These are phyloP conservation scores for Colletotrichum nymphaeae DNA, from an alignment of 2,329 filamentous ascomycete species.

Conservation along the genomic window DNA sequence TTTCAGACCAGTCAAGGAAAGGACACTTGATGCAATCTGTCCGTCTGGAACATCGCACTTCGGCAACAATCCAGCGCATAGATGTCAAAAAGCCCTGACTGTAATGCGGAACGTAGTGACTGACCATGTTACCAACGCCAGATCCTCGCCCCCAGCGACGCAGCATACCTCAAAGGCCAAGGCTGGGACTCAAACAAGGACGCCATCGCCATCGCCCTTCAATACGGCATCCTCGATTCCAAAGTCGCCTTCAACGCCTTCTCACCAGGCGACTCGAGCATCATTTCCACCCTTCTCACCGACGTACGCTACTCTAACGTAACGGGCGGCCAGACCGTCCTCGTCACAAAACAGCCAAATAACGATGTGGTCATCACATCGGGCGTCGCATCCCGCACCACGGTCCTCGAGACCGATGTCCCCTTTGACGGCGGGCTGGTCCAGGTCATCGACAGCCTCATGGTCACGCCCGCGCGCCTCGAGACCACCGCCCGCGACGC, in stretches of 20 bases:
- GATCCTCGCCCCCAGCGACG: slow-evolving; percentile 69
- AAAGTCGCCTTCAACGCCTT: slow-evolving; percentile 56
- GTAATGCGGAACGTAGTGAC: neutral
- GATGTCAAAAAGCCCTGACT: neutral
- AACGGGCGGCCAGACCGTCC: slow-evolving; percentile 60
- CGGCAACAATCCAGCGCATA: neutral
- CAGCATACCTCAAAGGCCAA: slow-evolving; percentile 58
- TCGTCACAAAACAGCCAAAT: slow-evolving; percentile 55
- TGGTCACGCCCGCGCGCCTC: slow-evolving; percentile 54
- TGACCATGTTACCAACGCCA: slow-evolving; percentile 23
- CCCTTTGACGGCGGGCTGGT: slow-evolving; percentile 60
- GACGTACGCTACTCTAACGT: slow-evolving; percentile 58
- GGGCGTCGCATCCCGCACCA: slow-evolving; percentile 55
- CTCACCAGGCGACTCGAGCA: slow-evolving; percentile 48
- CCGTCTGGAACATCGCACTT: neutral
- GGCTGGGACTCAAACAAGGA: slow-evolving; percentile 54
- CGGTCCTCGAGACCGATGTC: slow-evolving; percentile 55
- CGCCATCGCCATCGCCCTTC: slow-evolving; percentile 57
- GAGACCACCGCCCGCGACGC: slow-evolving; percentile 33
- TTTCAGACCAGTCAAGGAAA: neutral
- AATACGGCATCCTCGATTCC: slow-evolving; percentile 70
- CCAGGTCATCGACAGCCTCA: slow-evolving; percentile 63
- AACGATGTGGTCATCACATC: slow-evolving; percentile 40
- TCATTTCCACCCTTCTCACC: slow-evolving; percentile 58
- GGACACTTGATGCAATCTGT: neutral